Conservation (phyloP, 2,329 filamentous ascomycete genomes). For the Colletotrichum echinochloae region DNA sequence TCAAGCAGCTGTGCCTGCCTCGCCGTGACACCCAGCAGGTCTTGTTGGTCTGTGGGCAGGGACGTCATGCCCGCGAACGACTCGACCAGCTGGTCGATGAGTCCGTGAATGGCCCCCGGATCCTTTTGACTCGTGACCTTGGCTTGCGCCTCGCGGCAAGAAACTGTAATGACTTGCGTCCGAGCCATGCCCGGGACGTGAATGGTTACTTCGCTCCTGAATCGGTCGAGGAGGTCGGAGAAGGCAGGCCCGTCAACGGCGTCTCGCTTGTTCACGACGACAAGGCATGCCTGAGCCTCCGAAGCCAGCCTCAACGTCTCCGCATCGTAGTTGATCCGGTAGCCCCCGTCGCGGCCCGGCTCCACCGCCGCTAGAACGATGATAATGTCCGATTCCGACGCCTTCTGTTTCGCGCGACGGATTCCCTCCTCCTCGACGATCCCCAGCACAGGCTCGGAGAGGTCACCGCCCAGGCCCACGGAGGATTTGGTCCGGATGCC, state of each 20-base stretch:
- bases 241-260: conserved; percentile 53
- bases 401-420: conserved; percentile 83
- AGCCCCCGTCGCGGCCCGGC: conserved; percentile 48
- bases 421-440: conserved; percentile 91
- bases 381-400: conserved; percentile 85
- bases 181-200: conserved; percentile 56
- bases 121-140: conserved; percentile 51
- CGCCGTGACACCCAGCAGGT: conserved; percentile 90
- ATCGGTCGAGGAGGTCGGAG: conserved; percentile 53
- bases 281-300: conserved; percentile 60
- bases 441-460: conserved; percentile 64
- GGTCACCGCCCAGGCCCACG: conserved; percentile 34
- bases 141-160: conserved; percentile 73
- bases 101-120: conserved; percentile 74
- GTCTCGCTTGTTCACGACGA: conserved; percentile 75
- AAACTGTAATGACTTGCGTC: conserved; percentile 69
- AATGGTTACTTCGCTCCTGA: conserved; percentile 53
- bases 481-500: conserved; percentile 73
- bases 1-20: conserved; percentile 86
- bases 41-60: conserved; percentile 78
- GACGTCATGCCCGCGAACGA: conserved; percentile 79
- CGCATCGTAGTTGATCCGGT: conserved; percentile 63
- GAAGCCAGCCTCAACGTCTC: conserved; percentile 68
- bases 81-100: conserved; percentile 75
- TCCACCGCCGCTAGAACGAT: conserved; percentile 85